phyloP scores from a whole-genome alignment of 139 green algal species.

The Coccomyxa sp. region DNA sequence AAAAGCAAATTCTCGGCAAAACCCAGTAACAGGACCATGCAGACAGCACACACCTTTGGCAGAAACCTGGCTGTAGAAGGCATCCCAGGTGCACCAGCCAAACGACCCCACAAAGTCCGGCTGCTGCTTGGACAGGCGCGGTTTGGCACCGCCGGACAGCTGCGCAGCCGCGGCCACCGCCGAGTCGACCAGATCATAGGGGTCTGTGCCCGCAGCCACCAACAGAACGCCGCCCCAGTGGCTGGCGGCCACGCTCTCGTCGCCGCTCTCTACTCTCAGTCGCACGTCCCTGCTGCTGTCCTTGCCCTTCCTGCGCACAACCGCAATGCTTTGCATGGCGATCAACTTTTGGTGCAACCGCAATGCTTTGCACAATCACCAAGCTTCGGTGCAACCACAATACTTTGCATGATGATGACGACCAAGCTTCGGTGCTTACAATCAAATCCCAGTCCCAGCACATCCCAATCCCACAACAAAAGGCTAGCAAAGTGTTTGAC shows the following conservation, averaged over 20 bases:
- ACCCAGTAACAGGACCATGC: not conserved
- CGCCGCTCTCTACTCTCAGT: constrained; percentile 72
- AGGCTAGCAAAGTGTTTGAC: too few relatives aligned
- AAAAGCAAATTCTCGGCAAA: not conserved
- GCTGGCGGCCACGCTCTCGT: constrained; percentile 26
- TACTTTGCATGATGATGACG: too few relatives aligned
- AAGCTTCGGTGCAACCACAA: too few relatives aligned
- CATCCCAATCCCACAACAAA: too few relatives aligned
- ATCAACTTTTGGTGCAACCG: too few relatives aligned
- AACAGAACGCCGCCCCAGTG: constrained; percentile 30
- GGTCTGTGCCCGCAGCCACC: constrained; percentile 42
- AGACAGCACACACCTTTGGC: constrained; percentile 18
- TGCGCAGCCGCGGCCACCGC: constrained; percentile 59
- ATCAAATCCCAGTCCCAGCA: too few relatives aligned
- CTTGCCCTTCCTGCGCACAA: not conserved
- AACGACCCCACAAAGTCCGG: constrained; percentile 85
- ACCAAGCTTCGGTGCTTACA: too few relatives aligned
- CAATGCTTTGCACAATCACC: not conserved
- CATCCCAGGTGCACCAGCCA: constrained; percentile 93
- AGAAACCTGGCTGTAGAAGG: constrained; percentile 91
- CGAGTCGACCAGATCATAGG: constrained; percentile 52
- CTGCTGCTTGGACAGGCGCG: constrained; percentile 56
- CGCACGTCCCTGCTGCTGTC: constrained; percentile 27
- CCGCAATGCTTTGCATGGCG: not conserved
- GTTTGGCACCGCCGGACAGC: constrained; percentile 25